Percentiles rank a stretch among this genome's conserved stretches.
phyloP scores from a whole-genome alignment of 768 basidiomycete species.

The Cyclocybe aegerita region DNA sequence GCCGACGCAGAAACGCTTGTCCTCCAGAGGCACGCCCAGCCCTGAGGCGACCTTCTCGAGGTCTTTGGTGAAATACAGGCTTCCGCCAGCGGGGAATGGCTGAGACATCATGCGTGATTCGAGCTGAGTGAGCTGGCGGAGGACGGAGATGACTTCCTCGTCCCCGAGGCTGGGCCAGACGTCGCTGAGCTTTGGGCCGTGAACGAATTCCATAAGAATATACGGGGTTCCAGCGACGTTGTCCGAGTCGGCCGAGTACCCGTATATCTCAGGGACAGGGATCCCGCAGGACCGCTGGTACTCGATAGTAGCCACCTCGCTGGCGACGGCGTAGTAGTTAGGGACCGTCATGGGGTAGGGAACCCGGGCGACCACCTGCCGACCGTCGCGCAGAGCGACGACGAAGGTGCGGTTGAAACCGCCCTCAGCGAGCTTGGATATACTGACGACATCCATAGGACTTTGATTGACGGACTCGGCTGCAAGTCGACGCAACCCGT shows the following conservation, averaged over 20 bases:
- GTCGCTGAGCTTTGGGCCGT: constrained; percentile 40
- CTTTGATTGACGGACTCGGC: constrained; percentile 39
- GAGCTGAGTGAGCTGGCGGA: constrained; percentile 44
- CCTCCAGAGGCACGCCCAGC: constrained; percentile 36
- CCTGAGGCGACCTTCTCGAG: constrained; percentile 36
- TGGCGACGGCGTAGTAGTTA: constrained; percentile 38
- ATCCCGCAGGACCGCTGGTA: constrained; percentile 37
- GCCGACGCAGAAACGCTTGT: constrained; percentile 44
- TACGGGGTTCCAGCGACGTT: constrained; percentile 42
- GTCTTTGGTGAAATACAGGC: constrained; percentile 48
- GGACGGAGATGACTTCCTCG: constrained; percentile 37
- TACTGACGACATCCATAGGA: constrained; percentile 32
- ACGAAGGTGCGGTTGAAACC: constrained; percentile 40
- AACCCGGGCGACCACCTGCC: constrained; percentile 40
- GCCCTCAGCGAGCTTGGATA: constrained; percentile 47
- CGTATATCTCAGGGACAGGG: constrained; percentile 41
- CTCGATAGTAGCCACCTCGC: constrained; percentile 46
- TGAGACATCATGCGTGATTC: constrained; percentile 48
- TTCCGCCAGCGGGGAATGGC: constrained; percentile 49
- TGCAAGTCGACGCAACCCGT: constrained; percentile 40
- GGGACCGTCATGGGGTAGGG: constrained; percentile 37
- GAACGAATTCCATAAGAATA: constrained; percentile 44
- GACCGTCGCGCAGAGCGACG: constrained; percentile 34
- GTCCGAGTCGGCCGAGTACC: constrained; percentile 38
- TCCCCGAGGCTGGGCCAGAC: constrained; percentile 38